These are phyloP conservation scores for Medicago arabica DNA, from an alignment of 306 rosid species.

Conservation along the genomic window DNA sequence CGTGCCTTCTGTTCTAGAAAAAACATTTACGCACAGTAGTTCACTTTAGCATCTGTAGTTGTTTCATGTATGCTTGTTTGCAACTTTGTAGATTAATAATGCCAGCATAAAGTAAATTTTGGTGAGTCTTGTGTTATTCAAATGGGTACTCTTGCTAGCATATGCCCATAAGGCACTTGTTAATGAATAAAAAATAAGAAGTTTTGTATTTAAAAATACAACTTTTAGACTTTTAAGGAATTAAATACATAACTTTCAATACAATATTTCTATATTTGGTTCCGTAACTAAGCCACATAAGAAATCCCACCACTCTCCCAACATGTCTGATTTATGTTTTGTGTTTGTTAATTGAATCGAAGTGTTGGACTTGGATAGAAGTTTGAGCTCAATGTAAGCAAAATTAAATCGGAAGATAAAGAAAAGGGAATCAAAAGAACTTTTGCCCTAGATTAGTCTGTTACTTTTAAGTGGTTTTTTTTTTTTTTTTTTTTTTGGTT, in stretches of 20 bases:
- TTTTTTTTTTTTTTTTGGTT: not conserved
- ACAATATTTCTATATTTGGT: not conserved
- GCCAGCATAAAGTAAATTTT: not conserved
- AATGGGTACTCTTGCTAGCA: not conserved
- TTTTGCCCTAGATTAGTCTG: not conserved
- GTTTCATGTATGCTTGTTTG: not conserved
- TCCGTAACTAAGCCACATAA: slow-evolving; percentile 1
- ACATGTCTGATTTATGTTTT: not conserved
- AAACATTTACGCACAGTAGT: not conserved
- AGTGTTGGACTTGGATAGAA: slow-evolving; percentile 6
- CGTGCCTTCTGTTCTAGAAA: slow-evolving; percentile 13
- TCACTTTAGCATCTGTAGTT: slow-evolving; percentile 9
- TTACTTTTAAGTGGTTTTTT: not conserved
- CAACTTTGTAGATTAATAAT: slow-evolving; percentile 15
- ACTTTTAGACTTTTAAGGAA: not conserved
- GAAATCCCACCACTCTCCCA: not conserved
- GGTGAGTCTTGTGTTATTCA: not conserved
- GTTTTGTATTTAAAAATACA: not conserved
- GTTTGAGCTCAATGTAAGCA: slow-evolving; percentile 2
- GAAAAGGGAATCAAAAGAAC: slow-evolving; percentile 10
- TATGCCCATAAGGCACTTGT: not conserved
- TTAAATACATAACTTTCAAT: not conserved
- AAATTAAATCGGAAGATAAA: not conserved
- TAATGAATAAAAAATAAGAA: not conserved
- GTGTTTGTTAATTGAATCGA: not conserved